phyloP scores from a whole-genome alignment of 352 stramenopile species.

The Globisporangium okanoganense region DNA sequence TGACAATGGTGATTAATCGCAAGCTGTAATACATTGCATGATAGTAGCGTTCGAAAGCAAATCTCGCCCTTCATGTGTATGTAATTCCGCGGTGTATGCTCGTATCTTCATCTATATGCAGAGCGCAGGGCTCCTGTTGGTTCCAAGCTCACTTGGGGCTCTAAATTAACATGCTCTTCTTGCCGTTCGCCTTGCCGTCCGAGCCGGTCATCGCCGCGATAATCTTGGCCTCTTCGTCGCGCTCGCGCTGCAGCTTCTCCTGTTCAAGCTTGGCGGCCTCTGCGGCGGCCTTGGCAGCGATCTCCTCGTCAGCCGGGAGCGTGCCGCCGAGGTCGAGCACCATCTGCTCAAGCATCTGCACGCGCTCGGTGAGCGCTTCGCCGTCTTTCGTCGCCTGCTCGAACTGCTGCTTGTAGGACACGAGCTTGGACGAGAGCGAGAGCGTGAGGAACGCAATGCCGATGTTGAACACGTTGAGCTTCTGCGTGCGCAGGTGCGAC shows the following conservation, averaged over 20 bases:
- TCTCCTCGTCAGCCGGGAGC: slow-evolving; percentile 53
- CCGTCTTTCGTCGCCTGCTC: slow-evolving; percentile 35
- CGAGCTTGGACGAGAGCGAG: slow-evolving; percentile 80
- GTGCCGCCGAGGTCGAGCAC: slow-evolving; percentile 55
- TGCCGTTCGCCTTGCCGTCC: slow-evolving; percentile 18
- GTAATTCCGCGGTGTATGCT: no score
- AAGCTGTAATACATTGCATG: slow-evolving; percentile 1
- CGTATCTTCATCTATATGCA: neutral
- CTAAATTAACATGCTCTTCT: slow-evolving; percentile 74
- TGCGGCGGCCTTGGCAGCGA: slow-evolving; percentile 21
- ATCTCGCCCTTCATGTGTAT: neutral
- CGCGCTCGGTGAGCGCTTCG: slow-evolving; percentile 39
- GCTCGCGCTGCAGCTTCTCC: slow-evolving; percentile 35
- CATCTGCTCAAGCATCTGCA: slow-evolving; percentile 56
- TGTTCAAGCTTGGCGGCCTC: slow-evolving; percentile 26
- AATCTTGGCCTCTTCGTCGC: slow-evolving; percentile 46
- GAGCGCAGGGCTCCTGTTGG: neutral
- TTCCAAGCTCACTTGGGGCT: neutral
- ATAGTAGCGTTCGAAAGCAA: slow-evolving; percentile 6
- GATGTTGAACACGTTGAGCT: slow-evolving; percentile 86
- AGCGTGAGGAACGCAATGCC: slow-evolving; percentile 79
- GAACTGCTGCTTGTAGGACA: slow-evolving; percentile 68
- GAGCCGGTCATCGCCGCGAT: slow-evolving; percentile 24
- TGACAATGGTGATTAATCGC: neutral
- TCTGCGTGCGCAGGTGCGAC: slow-evolving; percentile 70